These are phyloP conservation scores for Phialocephala sp. DNA, from an alignment of 2,329 filamentous ascomycete species.

Conservation along the genomic window DNA sequence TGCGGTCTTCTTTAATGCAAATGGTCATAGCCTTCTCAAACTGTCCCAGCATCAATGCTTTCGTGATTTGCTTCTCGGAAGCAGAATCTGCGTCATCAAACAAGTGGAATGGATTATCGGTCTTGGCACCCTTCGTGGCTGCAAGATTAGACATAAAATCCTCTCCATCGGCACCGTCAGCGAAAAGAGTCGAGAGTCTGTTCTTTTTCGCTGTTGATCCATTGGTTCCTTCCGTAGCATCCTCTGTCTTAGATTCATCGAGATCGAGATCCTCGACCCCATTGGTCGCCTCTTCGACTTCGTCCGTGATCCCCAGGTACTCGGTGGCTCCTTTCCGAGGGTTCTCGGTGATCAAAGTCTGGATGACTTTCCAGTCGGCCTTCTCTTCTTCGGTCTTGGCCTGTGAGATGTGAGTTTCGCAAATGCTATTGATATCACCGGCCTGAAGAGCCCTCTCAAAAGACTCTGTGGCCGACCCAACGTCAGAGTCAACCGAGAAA, in stretches of 20 bases:
- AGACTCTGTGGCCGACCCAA: slow-evolving; percentile 82
- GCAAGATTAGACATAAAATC: slow-evolving; percentile 86
- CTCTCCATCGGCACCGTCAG: slow-evolving; percentile 74
- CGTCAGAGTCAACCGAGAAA: slow-evolving; percentile 86
- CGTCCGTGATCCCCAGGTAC: slow-evolving; percentile 80
- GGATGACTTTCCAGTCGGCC: slow-evolving; percentile 93
- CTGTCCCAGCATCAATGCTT: slow-evolving; percentile 84
- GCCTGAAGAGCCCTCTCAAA: slow-evolving; percentile 84
- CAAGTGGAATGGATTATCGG: slow-evolving; percentile 91
- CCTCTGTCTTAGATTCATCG: slow-evolving; percentile 46
- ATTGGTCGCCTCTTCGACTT: slow-evolving; percentile 57
- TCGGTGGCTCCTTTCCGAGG: slow-evolving; percentile 86
- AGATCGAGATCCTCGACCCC: slow-evolving; percentile 51
- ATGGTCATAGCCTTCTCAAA: slow-evolving; percentile 90
- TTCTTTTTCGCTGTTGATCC: slow-evolving; percentile 59
- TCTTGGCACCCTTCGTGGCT: slow-evolving; percentile 89
- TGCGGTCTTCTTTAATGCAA: slow-evolving; percentile 84
- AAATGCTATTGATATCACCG: slow-evolving; percentile 80
- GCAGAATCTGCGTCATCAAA: slow-evolving; percentile 83
- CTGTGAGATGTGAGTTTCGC: slow-evolving; percentile 75
- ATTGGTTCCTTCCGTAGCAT: slow-evolving; percentile 55
- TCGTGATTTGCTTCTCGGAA: slow-evolving; percentile 86
- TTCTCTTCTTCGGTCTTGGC: slow-evolving; percentile 89
- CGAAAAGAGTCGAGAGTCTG: slow-evolving; percentile 80
- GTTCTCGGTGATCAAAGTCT: slow-evolving; percentile 83